Percentiles rank a stretch among this genome's conserved stretches.
phyloP scores from a whole-genome alignment of 1,284 basidiomycete genomes.

The Ustilago cynodontis region DNA sequence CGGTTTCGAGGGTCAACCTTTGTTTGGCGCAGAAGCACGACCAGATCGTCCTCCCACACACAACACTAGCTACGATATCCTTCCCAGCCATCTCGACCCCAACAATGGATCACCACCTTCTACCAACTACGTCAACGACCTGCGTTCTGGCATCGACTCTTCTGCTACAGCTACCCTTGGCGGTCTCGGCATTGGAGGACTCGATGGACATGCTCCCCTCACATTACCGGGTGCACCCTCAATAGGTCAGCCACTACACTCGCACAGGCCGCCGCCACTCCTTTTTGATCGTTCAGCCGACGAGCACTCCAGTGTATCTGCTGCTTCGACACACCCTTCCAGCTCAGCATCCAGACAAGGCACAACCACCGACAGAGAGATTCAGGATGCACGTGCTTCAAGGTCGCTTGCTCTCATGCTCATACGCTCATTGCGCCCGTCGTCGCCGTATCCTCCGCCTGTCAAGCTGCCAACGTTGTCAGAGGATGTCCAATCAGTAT shows the following conservation, averaged over 20 bases:
- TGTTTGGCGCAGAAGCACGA: conserved; percentile 28
- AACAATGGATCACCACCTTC: conserved; percentile 49
- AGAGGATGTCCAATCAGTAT: conserved; percentile 12
- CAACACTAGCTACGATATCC: conserved; percentile 20
- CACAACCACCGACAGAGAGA: conserved; percentile 18
- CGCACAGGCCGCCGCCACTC: conserved; percentile 17
- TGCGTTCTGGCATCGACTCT: conserved; percentile 14
- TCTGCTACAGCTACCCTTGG: conserved; percentile 24
- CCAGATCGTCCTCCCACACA: conserved; percentile 9
- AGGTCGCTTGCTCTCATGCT: conserved; percentile 42
- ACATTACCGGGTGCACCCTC: conserved; percentile 8
- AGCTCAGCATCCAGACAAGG: conserved; percentile 1
- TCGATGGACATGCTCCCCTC: conserved; percentile 38
- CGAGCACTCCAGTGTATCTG: not conserved
- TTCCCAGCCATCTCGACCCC: conserved; percentile 25
- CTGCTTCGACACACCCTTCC: not conserved
- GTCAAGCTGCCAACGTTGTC: conserved; percentile 31
- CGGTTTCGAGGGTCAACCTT: conserved; percentile 40
- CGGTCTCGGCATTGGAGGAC: conserved; percentile 46
- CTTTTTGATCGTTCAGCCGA: conserved; percentile 25
- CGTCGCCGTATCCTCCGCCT: conserved; percentile 36
- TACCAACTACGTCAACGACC: conserved; percentile 47
- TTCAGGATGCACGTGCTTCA: conserved; percentile 45
- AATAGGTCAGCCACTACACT: conserved; percentile 2
- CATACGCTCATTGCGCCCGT: conserved; percentile 39